A percentile compares a stretch with the other conserved stretches of the same genome.
Evolutionary conservation across 2,329 filamentous ascomycete genomes (phyloP).

Genomic region (Beauveria medogensis): DNA sequence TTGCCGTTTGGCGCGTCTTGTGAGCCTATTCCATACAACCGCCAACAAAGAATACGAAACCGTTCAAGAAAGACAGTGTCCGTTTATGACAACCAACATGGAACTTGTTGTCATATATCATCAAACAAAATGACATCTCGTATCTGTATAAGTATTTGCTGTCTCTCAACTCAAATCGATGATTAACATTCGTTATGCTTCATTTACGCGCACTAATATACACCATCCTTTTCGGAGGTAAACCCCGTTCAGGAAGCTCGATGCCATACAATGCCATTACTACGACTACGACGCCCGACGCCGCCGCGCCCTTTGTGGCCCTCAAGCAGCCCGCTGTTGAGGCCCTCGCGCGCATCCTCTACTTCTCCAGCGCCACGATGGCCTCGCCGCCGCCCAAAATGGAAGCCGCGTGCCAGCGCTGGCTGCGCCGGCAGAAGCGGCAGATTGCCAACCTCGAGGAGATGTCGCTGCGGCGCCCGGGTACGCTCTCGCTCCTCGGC

Average conservation of each 20-base stretch:
- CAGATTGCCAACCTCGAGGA: neutral
- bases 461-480: neutral
- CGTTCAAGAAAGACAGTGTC: neutral
- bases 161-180: neutral
- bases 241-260: neutral
- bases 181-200: no score
- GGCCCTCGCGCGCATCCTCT: conserved; percentile 5
- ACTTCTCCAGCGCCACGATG: neutral
- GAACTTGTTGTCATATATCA: no score
- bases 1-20: no score
- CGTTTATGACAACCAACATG: neutral
- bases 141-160: neutral
- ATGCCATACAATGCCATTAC: no score
- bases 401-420: neutral
- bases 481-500: neutral
- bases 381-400: neutral
- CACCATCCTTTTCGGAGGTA: neutral
- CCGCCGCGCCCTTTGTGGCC: neutral
- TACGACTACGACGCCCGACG: neutral
- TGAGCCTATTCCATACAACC: no score
- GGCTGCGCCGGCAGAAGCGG: neutral
- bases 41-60: neutral
- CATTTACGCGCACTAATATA: no score
- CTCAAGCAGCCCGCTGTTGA: neutral
- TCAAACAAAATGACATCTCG: neutral